Base-by-base conservation (phyloP, 371 early-diverging fungal species). In the Syncephalastrum contaminatum region DNA sequence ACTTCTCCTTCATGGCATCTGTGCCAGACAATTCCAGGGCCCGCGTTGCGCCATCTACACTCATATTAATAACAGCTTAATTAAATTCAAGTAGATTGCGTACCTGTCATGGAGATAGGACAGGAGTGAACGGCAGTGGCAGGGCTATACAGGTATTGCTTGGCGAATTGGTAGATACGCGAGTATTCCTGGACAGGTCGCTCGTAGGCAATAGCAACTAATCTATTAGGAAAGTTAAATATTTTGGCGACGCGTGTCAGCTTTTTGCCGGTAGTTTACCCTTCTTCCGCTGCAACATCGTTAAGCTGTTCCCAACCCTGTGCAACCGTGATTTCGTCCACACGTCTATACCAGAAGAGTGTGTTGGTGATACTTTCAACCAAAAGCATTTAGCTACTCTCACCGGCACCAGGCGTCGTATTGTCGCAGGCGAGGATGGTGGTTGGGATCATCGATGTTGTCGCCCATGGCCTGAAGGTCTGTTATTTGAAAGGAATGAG, bases 21-120 rank as follows among this genome's bases (percentile, higher is more conserved):
- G 73, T 75, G 4, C 84, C 84, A 12, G 67, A 48, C 16, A 86
- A 47, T 45, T 84, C 86, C 43, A 87, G 54, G 1, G 85, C 73
- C 50, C 83, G 80, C 15, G 86, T 81, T 27, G 82, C 84, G 14
- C 89, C 88, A 61, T 86, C 87, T 65, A 25, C 0, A 51, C 13
- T n/a, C 7, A 15, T 49, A 58, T 20, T 25, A 48, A n/a, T 48
- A 47, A 47, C 40, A n/a, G n/a, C n/a, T n/a, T n/a, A n/a, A n/a
- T n/a, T n/a, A 27, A 10, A 16, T 12, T 42, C 3, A n/a, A 42
- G 12, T 16, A n/a, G 43, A 3, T 54, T 30, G 10, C 5, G 36
- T 66, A 62, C 65, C 73, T 0, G 89, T 87, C 88, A 89, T 88
- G 30, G 86, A 81, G 18, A 89, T 69, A 19, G 89, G 89, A 53